phyloP scores from a whole-genome alignment of 495 filamentous ascomycete species.

The Trichoderma virens region DNA sequence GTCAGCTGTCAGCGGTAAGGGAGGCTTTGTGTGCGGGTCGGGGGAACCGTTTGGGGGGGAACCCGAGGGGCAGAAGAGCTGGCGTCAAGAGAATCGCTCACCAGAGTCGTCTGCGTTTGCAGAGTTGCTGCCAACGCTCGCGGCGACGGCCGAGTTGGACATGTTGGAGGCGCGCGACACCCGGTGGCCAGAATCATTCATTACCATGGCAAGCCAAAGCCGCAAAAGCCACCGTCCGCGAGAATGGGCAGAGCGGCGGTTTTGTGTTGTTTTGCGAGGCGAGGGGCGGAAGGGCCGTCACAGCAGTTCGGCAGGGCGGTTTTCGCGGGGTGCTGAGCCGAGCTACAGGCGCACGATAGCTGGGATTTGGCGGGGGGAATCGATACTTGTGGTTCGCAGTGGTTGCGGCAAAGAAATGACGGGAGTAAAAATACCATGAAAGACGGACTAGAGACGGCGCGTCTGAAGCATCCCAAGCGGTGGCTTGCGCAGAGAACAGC shows the following conservation, averaged over 20 bases:
- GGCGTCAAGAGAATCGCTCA: background rate
- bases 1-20: background rate
- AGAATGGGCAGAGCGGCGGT: background rate
- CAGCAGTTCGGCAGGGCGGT: no score
- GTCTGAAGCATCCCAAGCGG: background rate
- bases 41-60: background rate
- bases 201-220: slow-evolving; percentile 11
- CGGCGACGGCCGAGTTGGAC: slow-evolving; percentile 6
- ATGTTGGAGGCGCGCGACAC: slow-evolving; percentile 10
- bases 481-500: background rate
- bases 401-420: no score
- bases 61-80: background rate
- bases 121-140: background rate
- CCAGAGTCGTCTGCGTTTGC: slow-evolving; percentile 12
- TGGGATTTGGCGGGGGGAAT: background rate
- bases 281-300: background rate
- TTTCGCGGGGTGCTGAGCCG: background rate
- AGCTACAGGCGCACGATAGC: background rate
- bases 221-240: background rate
- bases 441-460: no score
- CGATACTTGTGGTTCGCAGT: background rate
- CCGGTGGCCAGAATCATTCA: slow-evolving; percentile 12
- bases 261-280: background rate
- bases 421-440: no score
- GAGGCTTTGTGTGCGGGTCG: background rate